A percentile compares a stretch with the other conserved stretches of the same genome.
phyloP scores from a whole-genome alignment of 176 grass and related monocot species.

The Oryza nivara region DNA sequence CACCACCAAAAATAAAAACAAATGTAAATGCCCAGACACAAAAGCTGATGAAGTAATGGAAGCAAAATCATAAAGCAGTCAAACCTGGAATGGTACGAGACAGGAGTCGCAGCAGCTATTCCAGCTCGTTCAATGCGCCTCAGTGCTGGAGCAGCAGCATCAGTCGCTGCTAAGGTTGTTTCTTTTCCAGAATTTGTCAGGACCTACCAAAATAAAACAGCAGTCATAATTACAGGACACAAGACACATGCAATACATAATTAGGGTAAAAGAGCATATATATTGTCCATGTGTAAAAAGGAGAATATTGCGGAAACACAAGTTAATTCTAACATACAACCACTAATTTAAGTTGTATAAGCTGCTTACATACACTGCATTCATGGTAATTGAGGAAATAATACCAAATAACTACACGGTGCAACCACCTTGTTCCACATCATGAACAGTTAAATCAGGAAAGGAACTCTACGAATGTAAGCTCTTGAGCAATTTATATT shows the following conservation, averaged over 20 bases:
- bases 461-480: not conserved
- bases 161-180: slow-evolving; percentile 91
- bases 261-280: not conserved
- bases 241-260: not conserved
- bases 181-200: slow-evolving; percentile 97
- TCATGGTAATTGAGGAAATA: not conserved
- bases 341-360: not conserved
- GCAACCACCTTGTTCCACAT: not conserved
- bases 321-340: not conserved
- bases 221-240: not conserved
- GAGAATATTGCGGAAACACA: not conserved
- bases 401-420: not conserved
- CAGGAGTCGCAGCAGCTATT: slow-evolving; percentile 94
- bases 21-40: slow-evolving; percentile 5
- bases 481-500: slow-evolving; percentile 13
- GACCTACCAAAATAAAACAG: slow-evolving; percentile 48
- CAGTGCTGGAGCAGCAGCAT: slow-evolving; percentile 92
- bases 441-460: slow-evolving; percentile 5
- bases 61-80: slow-evolving; percentile 25
- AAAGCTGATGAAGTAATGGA: slow-evolving; percentile 25
- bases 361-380: not conserved
- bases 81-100: slow-evolving; percentile 97
- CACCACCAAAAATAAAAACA: not conserved
- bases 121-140: slow-evolving; percentile 95
- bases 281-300: not conserved